These are phyloP conservation scores for Rubia balearica DNA, from an alignment of 305 asterid species.

Conservation along the genomic window DNA sequence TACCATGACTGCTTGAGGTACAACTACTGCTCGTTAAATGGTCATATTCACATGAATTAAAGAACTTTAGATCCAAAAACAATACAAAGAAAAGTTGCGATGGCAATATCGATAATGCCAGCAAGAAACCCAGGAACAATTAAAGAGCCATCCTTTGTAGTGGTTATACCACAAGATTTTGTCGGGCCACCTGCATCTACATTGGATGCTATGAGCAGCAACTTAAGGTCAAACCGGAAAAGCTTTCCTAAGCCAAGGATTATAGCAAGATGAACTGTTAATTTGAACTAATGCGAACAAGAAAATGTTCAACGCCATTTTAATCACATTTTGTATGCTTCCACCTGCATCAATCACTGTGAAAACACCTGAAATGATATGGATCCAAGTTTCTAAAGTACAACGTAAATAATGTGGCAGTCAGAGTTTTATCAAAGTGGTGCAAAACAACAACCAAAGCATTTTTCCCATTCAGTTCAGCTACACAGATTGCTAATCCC, in stretches of 20 bases:
- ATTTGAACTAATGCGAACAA: slow-evolving; percentile 71
- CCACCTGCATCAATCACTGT: slow-evolving; percentile 78
- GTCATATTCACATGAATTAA: slow-evolving; percentile 38
- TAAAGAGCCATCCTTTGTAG: slow-evolving; percentile 86
- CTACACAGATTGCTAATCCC: not conserved
- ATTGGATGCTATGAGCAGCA: slow-evolving; percentile 78
- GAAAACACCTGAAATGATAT: slow-evolving; percentile 44
- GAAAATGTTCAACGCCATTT: slow-evolving; percentile 73
- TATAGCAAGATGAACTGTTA: slow-evolving; percentile 58
- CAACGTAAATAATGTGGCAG: not conserved
- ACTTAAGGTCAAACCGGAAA: slow-evolving; percentile 55
- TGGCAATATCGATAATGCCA: slow-evolving; percentile 77
- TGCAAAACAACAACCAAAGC: not conserved
- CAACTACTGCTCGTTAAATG: slow-evolving; percentile 32
- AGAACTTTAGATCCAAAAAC: slow-evolving; percentile 63
- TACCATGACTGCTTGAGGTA: slow-evolving; percentile 52
- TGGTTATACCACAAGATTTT: slow-evolving; percentile 95
- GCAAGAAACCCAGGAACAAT: slow-evolving; percentile 82
- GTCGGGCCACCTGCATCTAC: slow-evolving; percentile 96
- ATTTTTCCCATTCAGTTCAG: not conserved
- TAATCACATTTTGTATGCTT: slow-evolving; percentile 58
- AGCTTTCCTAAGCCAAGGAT: slow-evolving; percentile 80
- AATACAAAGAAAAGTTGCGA: slow-evolving; percentile 86
- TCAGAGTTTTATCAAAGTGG: not conserved
- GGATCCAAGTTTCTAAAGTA: not conserved